Evolutionary conservation across 192 early-diverging fungal genomes (phyloP).

Genomic region (Rhizoclosmatium sp.): DNA sequence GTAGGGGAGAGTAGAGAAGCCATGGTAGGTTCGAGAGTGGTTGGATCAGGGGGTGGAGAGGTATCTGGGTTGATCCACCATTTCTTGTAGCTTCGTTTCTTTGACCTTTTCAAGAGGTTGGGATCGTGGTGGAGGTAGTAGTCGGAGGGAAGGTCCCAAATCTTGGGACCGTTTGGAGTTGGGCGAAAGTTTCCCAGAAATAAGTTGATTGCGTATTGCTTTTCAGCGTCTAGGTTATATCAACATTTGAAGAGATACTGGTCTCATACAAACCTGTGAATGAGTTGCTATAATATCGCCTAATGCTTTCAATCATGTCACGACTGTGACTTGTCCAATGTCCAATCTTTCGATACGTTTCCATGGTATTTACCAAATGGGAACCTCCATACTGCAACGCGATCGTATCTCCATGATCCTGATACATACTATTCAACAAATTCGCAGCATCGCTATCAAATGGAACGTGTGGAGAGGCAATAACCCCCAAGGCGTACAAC

Average conservation of each 20-base stretch:
- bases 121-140: conserved; percentile 76
- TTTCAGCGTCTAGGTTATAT: conserved; percentile 82
- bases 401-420: conserved; percentile 97
- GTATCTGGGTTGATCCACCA: conserved; percentile 38
- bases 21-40: not conserved
- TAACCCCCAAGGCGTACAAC: conserved; percentile 78
- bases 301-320: conserved; percentile 94
- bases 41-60: not conserved
- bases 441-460: conserved; percentile 95
- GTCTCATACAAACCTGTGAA: conserved; percentile 71
- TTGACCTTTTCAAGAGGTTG: conserved; percentile 3
- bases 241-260: not conserved
- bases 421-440: conserved; percentile 96
- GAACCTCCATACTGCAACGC: conserved; percentile 90
- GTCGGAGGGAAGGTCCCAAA: conserved; percentile 84
- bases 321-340: conserved; percentile 94
- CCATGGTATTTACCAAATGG: conserved; percentile 97
- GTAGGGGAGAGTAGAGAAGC: not conserved
- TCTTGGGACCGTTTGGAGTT: conserved; percentile 29
- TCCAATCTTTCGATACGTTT: conserved; percentile 94
- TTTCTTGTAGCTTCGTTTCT: conserved; percentile 33
- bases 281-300: conserved; percentile 92
- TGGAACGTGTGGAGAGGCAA: conserved; percentile 69
- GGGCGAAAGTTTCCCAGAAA: conserved; percentile 81
- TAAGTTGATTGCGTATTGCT: conserved; percentile 92